phyloP scores from a whole-genome alignment of 202 grass and related monocot species.

The Dendrocalamus latiflorus region DNA sequence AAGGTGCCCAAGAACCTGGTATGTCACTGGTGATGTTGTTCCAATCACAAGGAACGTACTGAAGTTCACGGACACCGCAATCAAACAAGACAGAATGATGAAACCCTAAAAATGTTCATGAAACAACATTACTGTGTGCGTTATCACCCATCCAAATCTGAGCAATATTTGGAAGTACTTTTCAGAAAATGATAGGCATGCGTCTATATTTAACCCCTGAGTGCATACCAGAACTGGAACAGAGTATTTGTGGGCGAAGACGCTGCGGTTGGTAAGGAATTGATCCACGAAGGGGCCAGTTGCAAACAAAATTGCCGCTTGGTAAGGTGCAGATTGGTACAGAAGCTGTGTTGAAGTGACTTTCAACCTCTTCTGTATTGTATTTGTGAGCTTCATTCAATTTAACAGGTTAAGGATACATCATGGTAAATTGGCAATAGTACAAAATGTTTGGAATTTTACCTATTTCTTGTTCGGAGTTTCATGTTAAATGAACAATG shows the following conservation, averaged over 20 bases:
- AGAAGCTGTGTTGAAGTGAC: conserved; percentile 89
- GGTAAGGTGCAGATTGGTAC: conserved; percentile 92
- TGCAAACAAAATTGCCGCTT: conserved; percentile 71
- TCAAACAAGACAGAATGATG: conserved; percentile 90
- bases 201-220: background rate
- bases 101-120: conserved; percentile 65
- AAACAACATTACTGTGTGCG: background rate
- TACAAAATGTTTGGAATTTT: background rate
- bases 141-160: background rate
- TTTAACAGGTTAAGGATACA: conserved; percentile 66
- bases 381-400: conserved; percentile 86
- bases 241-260: conserved; percentile 78
- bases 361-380: conserved; percentile 97
- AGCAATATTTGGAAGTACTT: background rate
- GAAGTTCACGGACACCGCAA: conserved; percentile 98
- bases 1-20: conserved; percentile 97
- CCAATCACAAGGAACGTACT: conserved; percentile 98
- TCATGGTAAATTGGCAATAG: background rate
- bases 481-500: background rate
- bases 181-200: background rate
- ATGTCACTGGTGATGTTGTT: conserved; percentile 93
- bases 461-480: background rate
- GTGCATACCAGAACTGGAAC: conserved; percentile 78
- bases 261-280: conserved; percentile 66
- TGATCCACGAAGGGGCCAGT: conserved; percentile 89